A percentile compares a stretch with the other conserved stretches of the same genome.
Conservation (phyloP, 1,284 basidiomycete genomes). For the Ustilago xerochloae region DNA sequence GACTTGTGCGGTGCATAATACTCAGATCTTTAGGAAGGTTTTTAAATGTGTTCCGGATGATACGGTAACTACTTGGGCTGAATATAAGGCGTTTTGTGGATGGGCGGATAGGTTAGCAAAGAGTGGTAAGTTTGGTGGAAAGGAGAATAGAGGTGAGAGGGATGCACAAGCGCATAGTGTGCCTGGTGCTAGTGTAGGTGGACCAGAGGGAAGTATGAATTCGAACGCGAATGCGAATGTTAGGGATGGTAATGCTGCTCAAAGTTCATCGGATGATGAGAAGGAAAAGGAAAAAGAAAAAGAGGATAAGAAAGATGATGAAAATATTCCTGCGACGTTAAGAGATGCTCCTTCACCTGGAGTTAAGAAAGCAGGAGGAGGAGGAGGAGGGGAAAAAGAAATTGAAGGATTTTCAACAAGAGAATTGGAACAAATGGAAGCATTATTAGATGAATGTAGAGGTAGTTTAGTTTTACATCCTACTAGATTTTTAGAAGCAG, state of each 20-base stretch:
- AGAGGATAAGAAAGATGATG: constrained; percentile 1
- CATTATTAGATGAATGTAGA: constrained; percentile 53
- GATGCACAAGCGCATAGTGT: constrained; percentile 48
- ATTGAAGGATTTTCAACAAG: constrained; percentile 48
- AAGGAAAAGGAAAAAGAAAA: constrained; percentile 7
- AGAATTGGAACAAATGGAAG: constrained; percentile 63
- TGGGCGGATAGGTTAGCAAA: constrained; percentile 56
- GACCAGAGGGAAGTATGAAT: constrained; percentile 24
- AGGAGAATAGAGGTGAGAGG: constrained; percentile 23
- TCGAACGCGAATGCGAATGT: neutral
- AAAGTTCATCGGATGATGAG: neutral
- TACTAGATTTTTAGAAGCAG: constrained; percentile 64
- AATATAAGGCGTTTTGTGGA: constrained; percentile 60
- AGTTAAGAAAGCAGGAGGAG: constrained; percentile 2
- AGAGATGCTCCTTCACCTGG: constrained; percentile 18
- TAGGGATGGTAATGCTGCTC: neutral
- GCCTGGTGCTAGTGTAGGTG: constrained; percentile 46
- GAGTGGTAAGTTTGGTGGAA: constrained; percentile 44
- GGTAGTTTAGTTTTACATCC: constrained; percentile 61
- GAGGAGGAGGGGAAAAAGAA: constrained; percentile 16
- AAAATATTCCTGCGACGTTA: constrained; percentile 20
- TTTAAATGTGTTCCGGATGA: constrained; percentile 67
- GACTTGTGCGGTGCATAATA: constrained; percentile 63
- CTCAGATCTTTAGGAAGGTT: constrained; percentile 64
- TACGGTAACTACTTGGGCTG: constrained; percentile 64